Evolutionary conservation across 805 yeast genomes (phyloP).

Genomic region (Yarrowia keelungensis): DNA sequence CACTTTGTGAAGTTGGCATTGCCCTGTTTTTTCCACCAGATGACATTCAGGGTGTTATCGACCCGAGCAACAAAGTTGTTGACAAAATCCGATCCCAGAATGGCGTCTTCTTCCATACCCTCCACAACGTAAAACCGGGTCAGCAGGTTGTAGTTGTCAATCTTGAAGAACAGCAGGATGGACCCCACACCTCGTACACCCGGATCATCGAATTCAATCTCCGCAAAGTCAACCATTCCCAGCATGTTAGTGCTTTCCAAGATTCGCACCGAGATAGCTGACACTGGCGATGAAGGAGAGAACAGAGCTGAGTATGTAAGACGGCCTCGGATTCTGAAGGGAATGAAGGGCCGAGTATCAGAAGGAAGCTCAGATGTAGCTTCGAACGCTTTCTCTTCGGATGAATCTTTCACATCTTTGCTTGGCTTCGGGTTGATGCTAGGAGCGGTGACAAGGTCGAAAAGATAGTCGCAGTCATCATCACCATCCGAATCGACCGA

Average conservation of each 20-base stretch:
- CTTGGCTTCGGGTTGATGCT: conserved; percentile 6
- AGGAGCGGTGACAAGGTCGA: conserved; percentile 18
- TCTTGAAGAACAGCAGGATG: conserved; percentile 24
- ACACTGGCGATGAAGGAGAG: conserved; percentile 7
- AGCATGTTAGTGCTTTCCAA: conserved; percentile 27
- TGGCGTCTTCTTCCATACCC: conserved; percentile 29
- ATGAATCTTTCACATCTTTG: neutral
- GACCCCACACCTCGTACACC: conserved; percentile 26
- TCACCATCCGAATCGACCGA: conserved; percentile 8
- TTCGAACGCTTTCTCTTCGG: neutral
- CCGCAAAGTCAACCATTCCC: conserved; percentile 32
- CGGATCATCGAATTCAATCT: conserved; percentile 23
- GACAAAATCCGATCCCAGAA: conserved; percentile 25
- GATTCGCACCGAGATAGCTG: conserved; percentile 24
- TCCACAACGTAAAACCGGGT: conserved; percentile 32
- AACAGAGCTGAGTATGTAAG: conserved; percentile 24
- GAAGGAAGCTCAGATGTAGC: neutral
- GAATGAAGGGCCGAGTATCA: conserved; percentile 24
- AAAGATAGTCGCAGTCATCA: conserved; percentile 23
- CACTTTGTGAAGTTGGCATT: conserved; percentile 25
- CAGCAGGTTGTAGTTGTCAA: conserved; percentile 19
- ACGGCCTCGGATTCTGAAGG: conserved; percentile 18
- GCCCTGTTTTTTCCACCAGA: conserved; percentile 29
- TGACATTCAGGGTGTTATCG: conserved; percentile 15
- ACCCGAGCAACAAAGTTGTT: conserved; percentile 29